Evolutionary conservation across 1,139 yeast species (phyloP), one percentile per base, ranked within the genome.

Genomic region (Ogataea hybrid): DNA sequence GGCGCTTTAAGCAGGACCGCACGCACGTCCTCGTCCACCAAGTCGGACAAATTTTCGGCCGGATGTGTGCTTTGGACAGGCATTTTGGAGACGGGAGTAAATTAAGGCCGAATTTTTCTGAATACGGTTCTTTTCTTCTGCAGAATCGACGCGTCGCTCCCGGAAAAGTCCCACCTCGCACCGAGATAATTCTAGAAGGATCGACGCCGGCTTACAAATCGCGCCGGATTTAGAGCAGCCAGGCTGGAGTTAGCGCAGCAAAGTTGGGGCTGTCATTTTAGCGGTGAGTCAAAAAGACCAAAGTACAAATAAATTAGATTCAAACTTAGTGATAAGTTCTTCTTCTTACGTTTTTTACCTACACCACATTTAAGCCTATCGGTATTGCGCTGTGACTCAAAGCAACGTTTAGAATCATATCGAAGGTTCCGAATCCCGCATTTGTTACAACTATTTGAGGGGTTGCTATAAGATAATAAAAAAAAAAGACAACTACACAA

Each of bases 1-100:
- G 67, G 67, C 1, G 65, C 56, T 41, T 51, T 57, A 8, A 56
- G 42, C 2, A 62, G 41, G 29, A 55, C 56, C 5, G 35, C 39
- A 22, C 49, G 51, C 7, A 50, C 42, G 3, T 61, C 64, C 4
- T 51, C 58, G n/a, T 58, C 54, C 3, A 62, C 50, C 21, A 58
- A 35, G 11, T 46, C 48, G 4, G 63, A 59, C 2, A 63, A 50
- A 2, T 23, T 11, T 10, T 52, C 52, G 8, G 64, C 66, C 2
- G 65, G 65, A 42, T 58, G 63, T 7, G 38, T 14, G 28, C 36
- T 37, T 11, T 39, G 42, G 11, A 39, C 42, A 9, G 52, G 48
- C 49, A 47, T 49, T n/a, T 22, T 16, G 18, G 22, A 12, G 16
- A 12, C 9, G 4, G 23, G 9, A 18, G 8, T n/a, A 16, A 30